phyloP scores from a whole-genome alignment of 306 rosid species.

The Geum urbanum region DNA sequence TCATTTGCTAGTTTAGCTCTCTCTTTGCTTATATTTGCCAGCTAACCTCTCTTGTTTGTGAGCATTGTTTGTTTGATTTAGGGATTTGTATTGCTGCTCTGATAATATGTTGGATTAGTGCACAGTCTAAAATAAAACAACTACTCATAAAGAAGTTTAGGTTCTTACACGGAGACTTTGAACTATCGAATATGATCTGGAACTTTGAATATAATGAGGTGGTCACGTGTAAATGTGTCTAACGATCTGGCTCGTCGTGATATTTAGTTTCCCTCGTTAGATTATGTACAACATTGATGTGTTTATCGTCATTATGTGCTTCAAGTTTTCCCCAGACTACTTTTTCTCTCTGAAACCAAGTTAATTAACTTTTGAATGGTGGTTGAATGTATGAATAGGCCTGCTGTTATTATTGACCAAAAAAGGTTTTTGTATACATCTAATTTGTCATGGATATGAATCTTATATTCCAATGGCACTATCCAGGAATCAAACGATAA shows the following conservation, averaged over 20 bases:
- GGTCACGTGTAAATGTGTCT: not conserved
- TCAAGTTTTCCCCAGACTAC: not conserved
- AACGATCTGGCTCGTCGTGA: not conserved
- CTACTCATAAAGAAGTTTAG: not conserved
- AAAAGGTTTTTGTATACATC: not conserved
- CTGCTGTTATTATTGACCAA: not conserved
- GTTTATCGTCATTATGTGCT: not conserved
- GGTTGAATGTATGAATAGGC: not conserved
- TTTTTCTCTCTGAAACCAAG: not conserved
- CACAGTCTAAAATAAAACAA: not conserved
- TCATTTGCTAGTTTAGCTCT: too few species aligned
- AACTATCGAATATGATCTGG: not conserved
- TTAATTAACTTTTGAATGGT: not conserved
- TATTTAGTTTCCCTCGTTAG: not conserved
- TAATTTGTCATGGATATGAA: not conserved
- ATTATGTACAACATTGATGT: not conserved
- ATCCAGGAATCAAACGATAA: conserved; percentile 73
- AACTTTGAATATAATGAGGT: not conserved
- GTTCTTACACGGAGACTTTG: not conserved
- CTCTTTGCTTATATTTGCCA: not conserved
- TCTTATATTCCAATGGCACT: not conserved
- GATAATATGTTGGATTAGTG: not conserved
- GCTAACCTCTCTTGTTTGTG: not conserved
- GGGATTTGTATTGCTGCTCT: not conserved
- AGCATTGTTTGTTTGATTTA: not conserved